phyloP scores from a whole-genome alignment of 495 filamentous ascomycete species.

The Sphaerosporella brunnea region DNA sequence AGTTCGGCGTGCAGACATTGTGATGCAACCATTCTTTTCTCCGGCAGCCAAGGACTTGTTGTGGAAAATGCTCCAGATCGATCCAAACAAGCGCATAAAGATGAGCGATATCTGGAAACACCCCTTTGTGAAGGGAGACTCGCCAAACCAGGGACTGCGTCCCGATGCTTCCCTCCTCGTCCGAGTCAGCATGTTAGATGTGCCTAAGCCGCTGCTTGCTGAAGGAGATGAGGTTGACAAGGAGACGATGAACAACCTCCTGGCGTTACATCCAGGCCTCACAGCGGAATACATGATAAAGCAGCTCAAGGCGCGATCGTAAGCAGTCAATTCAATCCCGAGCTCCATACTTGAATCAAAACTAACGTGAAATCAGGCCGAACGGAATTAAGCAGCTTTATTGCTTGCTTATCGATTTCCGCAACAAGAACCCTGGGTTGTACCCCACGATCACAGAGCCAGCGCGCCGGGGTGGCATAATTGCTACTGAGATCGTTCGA shows the following conservation, averaged over 20 bases:
- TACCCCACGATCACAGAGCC: slow-evolving; percentile 30
- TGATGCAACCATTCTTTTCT: slow-evolving; percentile 49
- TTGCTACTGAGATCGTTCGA: background rate
- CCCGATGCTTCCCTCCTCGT: background rate
- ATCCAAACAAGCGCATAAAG: slow-evolving; percentile 57
- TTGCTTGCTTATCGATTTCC: slow-evolving; percentile 58
- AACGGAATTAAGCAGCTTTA: slow-evolving; percentile 91
- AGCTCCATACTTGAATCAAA: background rate
- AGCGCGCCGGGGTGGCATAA: background rate
- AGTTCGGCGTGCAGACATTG: slow-evolving; percentile 53
- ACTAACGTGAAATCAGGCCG: slow-evolving; percentile 31
- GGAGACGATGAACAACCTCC: background rate
- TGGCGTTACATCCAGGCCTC: background rate
- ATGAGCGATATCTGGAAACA: slow-evolving; percentile 70
- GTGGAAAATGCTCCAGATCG: slow-evolving; percentile 48
- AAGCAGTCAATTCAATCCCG: background rate
- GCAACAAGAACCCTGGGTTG: slow-evolving; percentile 67
- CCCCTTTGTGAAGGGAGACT: slow-evolving; percentile 63
- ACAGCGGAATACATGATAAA: background rate
- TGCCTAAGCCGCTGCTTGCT: background rate
- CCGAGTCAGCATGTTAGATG: background rate
- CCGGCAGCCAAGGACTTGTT: slow-evolving; percentile 65
- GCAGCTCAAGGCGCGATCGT: background rate
- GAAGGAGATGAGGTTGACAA: background rate
- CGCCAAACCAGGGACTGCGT: slow-evolving; percentile 22